Percentiles rank a stretch among this genome's conserved stretches.
phyloP scores from a whole-genome alignment of 2,329 filamentous ascomycete species.

The Trichoderma brevicompactum region DNA sequence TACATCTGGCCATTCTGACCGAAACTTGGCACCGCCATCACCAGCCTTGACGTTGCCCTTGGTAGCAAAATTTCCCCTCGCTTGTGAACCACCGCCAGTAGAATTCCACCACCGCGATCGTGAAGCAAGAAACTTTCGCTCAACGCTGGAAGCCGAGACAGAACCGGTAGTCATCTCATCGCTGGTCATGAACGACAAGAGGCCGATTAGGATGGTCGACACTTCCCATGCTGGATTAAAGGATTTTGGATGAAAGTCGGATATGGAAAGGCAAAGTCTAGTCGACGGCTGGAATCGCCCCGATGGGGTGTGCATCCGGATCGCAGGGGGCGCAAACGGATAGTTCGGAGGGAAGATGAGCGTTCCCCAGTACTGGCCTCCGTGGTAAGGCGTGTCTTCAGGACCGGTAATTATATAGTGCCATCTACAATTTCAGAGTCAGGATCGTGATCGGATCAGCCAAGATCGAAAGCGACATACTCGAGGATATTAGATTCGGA shows the following conservation, averaged over 20 bases:
- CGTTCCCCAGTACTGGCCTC: constrained; percentile 97
- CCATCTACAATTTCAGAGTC: constrained; percentile 60
- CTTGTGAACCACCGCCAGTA: constrained; percentile 80
- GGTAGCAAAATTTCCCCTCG: constrained; percentile 55
- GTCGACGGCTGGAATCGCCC: constrained; percentile 94
- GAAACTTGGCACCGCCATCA: constrained; percentile 90
- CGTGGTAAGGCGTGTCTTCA: constrained; percentile 89
- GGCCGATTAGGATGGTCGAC: constrained; percentile 90
- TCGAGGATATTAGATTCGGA: constrained; percentile 92
- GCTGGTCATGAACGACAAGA: constrained; percentile 96
- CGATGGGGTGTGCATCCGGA: constrained; percentile 97
- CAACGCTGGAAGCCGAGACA: constrained; percentile 73
- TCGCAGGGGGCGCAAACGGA: constrained; percentile 93
- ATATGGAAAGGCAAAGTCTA: constrained; percentile 91
- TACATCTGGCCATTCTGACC: constrained; percentile 84
- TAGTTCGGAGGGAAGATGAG: constrained; percentile 95
- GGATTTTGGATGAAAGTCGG: constrained; percentile 95
- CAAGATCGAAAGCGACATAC: constrained; percentile 50
- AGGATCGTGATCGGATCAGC: not conserved
- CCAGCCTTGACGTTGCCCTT: constrained; percentile 88
- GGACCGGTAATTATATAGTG: constrained; percentile 96
- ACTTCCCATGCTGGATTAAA: constrained; percentile 99
- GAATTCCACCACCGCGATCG: constrained; percentile 95
- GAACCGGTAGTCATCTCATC: constrained; percentile 98
- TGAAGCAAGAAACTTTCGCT: constrained; percentile 77